A percentile compares a stretch with the other conserved stretches of the same genome.
Conservation (phyloP, 352 stramenopile genomes). For the Blastocystis sp. region DNA sequence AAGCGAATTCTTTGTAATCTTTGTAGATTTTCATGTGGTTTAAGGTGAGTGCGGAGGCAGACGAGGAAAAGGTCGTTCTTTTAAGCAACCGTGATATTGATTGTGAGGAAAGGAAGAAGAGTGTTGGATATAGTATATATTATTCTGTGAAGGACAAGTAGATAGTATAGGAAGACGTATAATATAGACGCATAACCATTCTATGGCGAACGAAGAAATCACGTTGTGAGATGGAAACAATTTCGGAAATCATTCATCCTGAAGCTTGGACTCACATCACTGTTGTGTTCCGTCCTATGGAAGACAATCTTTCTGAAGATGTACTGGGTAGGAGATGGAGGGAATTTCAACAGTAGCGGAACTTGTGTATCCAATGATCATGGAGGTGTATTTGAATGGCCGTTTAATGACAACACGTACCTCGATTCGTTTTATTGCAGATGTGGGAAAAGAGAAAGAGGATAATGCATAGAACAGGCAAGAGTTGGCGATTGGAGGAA, state of each 20-base stretch:
- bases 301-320: not conserved
- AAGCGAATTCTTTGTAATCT: not conserved
- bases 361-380: slow-evolving; percentile 28
- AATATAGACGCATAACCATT: not conserved
- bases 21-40: slow-evolving; percentile 52
- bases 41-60: not conserved
- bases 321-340: not conserved
- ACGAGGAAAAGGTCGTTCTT: not conserved
- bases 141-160: not conserved
- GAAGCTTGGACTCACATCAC: slow-evolving; percentile 33
- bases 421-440: slow-evolving; percentile 26
- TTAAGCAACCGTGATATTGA: not conserved
- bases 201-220: slow-evolving; percentile 35
- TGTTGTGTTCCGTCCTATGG: slow-evolving; percentile 6
- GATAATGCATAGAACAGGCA: not conserved
- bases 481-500: not conserved
- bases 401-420: not conserved
- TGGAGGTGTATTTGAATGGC: slow-evolving; percentile 34
- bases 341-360: not conserved
- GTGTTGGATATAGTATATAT: slow-evolving; percentile 21
- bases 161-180: not conserved
- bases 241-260: not conserved
- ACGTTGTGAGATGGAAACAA: not conserved
- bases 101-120: not conserved
- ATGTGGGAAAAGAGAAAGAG: not conserved